Evolutionary conservation across 345 rosid genomes (phyloP), one percentile per base, ranked within the genome.

Genomic region (Brassica incana): DNA sequence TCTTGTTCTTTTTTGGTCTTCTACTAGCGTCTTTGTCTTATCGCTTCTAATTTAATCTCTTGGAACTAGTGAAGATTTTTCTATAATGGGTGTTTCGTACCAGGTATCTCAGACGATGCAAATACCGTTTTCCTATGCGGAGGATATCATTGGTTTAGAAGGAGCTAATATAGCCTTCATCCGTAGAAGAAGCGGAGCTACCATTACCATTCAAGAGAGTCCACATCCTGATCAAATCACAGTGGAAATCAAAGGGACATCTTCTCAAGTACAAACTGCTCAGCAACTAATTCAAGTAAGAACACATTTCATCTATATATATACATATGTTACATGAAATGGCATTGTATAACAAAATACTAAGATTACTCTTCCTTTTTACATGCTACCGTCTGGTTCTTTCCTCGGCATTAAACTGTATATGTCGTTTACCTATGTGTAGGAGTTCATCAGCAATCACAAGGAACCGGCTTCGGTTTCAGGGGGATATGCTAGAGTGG

Each of bases 31-130:
- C 45, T 66, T 38, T 68, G 60, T 74, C 27, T 5, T 35, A 50
- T 18, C 0, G 52, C 23, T 40, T 64, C 16, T 69, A 62, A 10
- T 18, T 52, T 38, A 12, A 45, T 67, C 2, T 35, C 5, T 33
- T 0, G 5, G 54, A 65, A 38, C 15, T 38, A 35, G 66, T 68
- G 54, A 14, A 18, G 16, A 80, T 2, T 6, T 70, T 71, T 71
- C 32, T 56, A 23, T 1, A 3, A 15, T 54, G 35, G 69, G 3
- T 60, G 66, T 50, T 20, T 52, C 71, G 40, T 68, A 59, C 68
- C 81, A 92, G 97, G 73, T 92, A 67, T 85, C 93, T 65, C 94
- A 89, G 76, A 92, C 90, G 11, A 88, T 92, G 92, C 94, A 89
- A 88, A 85, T 92, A 73, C 96, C 97, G 3, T 82, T 92, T 69